phyloP scores from a whole-genome alignment of 2,329 filamentous ascomycete genomes.

The Talaromyces sp. region DNA sequence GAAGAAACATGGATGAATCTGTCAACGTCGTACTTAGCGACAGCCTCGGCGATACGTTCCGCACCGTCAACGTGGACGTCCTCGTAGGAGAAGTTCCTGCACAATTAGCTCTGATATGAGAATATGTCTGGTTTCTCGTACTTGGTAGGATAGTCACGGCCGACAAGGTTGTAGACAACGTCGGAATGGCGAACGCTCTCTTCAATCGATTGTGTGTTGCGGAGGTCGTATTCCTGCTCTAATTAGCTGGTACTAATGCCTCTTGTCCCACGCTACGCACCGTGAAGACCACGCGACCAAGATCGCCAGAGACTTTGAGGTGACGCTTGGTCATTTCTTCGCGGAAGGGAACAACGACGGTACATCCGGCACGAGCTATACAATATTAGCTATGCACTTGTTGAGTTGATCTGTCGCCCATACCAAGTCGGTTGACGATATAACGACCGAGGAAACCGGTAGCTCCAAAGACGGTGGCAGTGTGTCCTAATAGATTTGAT shows the following conservation, averaged over 20 bases:
- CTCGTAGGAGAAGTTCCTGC: constrained; percentile 84
- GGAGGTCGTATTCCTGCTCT: constrained; percentile 83
- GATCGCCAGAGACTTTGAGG: constrained; percentile 90
- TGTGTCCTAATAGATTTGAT: constrained; percentile 67
- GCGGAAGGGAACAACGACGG: constrained; percentile 85
- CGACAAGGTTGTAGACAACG: constrained; percentile 93
- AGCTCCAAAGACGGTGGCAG: constrained; percentile 94
- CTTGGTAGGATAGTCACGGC: constrained; percentile 95
- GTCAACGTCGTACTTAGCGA: constrained; percentile 96
- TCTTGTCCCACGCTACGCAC: constrained; percentile 28
- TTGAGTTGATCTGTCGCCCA: constrained; percentile 30
- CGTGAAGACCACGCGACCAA: constrained; percentile 83
- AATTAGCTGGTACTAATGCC: constrained; percentile 6
- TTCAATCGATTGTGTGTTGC: constrained; percentile 92
- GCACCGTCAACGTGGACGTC: constrained; percentile 92
- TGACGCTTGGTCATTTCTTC: constrained; percentile 98
- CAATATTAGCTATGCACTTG: constrained; percentile 25
- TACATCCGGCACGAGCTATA: constrained; percentile 85
- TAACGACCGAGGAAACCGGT: constrained; percentile 94
- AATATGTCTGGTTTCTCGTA: constrained; percentile 43
- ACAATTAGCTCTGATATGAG: constrained; percentile 25
- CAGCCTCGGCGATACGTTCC: constrained; percentile 87
- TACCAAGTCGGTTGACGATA: constrained; percentile 91
- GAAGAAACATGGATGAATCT: constrained; percentile 96
- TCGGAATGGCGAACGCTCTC: constrained; percentile 96